A percentile compares a stretch with the other conserved stretches of the same genome.
phyloP scores from a whole-genome alignment of 2,329 filamentous ascomycete species.

The Ciborinia camelliae region DNA sequence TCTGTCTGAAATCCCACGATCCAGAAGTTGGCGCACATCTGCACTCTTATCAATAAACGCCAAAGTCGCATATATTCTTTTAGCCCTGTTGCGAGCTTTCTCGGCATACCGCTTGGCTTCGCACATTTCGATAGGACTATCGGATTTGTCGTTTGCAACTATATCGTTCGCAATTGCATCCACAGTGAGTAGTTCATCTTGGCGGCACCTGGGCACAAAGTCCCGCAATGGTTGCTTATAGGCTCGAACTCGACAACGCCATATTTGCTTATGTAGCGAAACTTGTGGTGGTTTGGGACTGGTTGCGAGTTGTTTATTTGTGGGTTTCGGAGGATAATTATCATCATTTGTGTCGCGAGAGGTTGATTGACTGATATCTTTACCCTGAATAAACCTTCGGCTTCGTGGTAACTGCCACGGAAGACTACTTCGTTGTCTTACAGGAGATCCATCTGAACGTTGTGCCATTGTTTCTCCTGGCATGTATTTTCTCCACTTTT shows the following conservation, averaged over 20 bases:
- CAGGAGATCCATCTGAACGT: not conserved
- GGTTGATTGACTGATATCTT: not conserved
- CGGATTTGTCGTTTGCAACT: not conserved
- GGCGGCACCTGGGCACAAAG: slow-evolving; percentile 21
- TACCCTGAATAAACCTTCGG: not conserved
- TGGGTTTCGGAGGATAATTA: not conserved
- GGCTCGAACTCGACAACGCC: not conserved
- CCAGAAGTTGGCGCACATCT: slow-evolving; percentile 20
- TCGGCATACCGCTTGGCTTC: slow-evolving; percentile 7
- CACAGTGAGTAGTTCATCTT: slow-evolving; percentile 21
- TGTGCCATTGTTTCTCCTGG: too few relatives aligned
- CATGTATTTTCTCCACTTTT: too few relatives aligned
- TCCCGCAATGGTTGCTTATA: not conserved
- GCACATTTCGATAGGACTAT: slow-evolving; percentile 3
- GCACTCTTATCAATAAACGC: slow-evolving; percentile 21
- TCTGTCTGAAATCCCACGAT: slow-evolving; percentile 21
- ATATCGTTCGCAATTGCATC: slow-evolving; percentile 20
- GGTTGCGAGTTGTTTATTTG: not conserved
- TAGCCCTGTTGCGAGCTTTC: not conserved
- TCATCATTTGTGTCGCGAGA: not conserved
- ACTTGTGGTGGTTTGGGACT: too few relatives aligned
- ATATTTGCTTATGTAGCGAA: not conserved
- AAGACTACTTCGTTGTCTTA: not conserved
- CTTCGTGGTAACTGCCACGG: not conserved
- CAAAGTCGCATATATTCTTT: slow-evolving; percentile 24